These are phyloP conservation scores for Corynascus novoguineensis DNA, from an alignment of 495 filamentous ascomycete species.

Conservation along the genomic window DNA sequence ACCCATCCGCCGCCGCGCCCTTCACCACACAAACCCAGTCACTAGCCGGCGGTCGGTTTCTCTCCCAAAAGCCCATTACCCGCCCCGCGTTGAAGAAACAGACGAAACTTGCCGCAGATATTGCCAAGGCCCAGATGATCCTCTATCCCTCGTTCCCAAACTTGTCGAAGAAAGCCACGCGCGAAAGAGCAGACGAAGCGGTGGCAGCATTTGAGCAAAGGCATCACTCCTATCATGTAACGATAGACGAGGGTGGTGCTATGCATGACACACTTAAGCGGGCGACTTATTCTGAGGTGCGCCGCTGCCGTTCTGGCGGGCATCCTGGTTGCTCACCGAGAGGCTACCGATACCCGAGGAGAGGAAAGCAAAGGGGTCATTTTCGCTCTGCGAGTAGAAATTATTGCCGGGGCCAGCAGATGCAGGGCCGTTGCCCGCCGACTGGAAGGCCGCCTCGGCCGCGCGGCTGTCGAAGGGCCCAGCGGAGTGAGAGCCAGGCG, in stretches of 20 bases:
- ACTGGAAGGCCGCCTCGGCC: constrained; percentile 85
- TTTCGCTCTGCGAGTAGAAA: constrained; percentile 55
- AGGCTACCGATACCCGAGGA: constrained; percentile 73
- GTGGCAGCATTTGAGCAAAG: constrained; percentile 17
- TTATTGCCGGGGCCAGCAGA: constrained; percentile 60
- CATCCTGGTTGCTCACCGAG: constrained; percentile 76
- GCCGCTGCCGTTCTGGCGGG: constrained; percentile 70
- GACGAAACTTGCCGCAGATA: constrained; percentile 33
- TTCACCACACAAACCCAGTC: constrained; percentile 17
- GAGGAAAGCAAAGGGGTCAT: constrained; percentile 86
- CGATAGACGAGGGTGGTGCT: constrained; percentile 1
- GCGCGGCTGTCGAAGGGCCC: constrained; percentile 91
- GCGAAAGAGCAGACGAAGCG: constrained; percentile 21
- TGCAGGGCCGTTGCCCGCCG: constrained; percentile 67
- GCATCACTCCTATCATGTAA: constrained; percentile 9
- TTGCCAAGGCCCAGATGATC: constrained; percentile 34
- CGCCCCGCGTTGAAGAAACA: constrained; percentile 31
- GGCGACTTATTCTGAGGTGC: constrained; percentile 59
- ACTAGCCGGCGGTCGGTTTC: constrained; percentile 21
- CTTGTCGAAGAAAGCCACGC: constrained; percentile 22
- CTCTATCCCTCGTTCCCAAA: constrained; percentile 33
- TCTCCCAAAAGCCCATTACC: constrained; percentile 31
- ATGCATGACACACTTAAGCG: constrained; percentile 42
- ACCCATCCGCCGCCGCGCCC: constrained; percentile 18
- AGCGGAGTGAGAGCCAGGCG: constrained; percentile 70